Evolutionary conservation across 139 green algal species (phyloP).

Genomic region (Astrephomene gubernaculifera): DNA sequence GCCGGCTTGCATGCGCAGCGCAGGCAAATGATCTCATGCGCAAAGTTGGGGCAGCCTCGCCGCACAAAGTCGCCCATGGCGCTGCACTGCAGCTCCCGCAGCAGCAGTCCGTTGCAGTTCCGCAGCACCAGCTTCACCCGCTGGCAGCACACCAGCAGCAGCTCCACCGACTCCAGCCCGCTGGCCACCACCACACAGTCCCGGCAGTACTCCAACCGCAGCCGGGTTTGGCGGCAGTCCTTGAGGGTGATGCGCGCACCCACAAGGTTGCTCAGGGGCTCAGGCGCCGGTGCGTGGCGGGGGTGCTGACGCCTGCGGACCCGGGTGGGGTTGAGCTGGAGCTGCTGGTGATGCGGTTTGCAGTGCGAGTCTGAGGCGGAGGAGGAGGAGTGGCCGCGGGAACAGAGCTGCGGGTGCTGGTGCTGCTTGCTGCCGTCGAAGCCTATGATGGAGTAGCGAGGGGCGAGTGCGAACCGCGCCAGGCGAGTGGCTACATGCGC

Average conservation of each 20-base stretch:
- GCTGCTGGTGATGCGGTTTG: no score
- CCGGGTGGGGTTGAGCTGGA: not conserved
- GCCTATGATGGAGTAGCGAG: not conserved
- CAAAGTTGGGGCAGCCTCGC: conserved; percentile 7
- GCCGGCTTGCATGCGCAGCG: conserved; percentile 42
- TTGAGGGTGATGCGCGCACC: conserved; percentile 8
- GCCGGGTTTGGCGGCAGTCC: not conserved
- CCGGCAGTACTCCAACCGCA: conserved; percentile 38
- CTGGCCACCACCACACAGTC: conserved; percentile 21
- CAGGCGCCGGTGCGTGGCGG: not conserved
- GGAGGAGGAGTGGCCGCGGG: no score
- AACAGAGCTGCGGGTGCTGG: no score
- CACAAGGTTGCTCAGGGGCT: conserved; percentile 29
- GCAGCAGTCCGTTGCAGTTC: conserved; percentile 10
- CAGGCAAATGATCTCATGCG: conserved; percentile 41
- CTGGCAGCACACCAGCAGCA: conserved; percentile 42
- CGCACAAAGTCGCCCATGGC: conserved; percentile 38
- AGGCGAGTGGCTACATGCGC: not conserved
- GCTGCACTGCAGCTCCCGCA: conserved; percentile 42
- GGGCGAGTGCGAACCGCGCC: not conserved
- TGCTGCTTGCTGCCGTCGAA: not conserved
- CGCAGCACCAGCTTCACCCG: conserved; percentile 37
- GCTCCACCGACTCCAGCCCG: not conserved
- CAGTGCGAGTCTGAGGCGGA: no score
- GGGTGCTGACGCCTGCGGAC: not conserved